These are phyloP conservation scores for Penicillium psychrofluorescens DNA, from an alignment of 495 filamentous ascomycete genomes.

Conservation along the genomic window DNA sequence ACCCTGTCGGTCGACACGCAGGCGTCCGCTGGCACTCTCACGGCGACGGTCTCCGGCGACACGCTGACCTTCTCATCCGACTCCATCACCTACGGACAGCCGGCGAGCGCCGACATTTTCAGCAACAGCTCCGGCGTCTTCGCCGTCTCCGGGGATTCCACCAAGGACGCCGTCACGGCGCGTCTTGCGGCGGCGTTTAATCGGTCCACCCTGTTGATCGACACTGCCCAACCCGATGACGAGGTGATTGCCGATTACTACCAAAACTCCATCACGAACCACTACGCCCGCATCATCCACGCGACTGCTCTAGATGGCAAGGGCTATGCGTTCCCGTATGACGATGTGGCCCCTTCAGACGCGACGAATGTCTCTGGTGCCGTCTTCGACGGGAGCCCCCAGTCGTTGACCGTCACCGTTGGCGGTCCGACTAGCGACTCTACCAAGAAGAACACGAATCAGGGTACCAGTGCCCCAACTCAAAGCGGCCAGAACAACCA, in stretches of 20 bases:
- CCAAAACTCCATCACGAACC: conserved; percentile 52
- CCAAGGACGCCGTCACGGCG: conserved; percentile 50
- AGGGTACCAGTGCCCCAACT: neutral
- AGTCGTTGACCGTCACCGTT: conserved; percentile 52
- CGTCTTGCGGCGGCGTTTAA: conserved; percentile 64
- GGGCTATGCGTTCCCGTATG: conserved; percentile 75
- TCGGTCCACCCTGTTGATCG: conserved; percentile 51
- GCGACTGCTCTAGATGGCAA: conserved; percentile 49
- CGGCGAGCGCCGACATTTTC: conserved; percentile 59
- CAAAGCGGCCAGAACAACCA: neutral
- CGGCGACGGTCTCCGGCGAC: conserved; percentile 42
- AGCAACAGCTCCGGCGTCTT: conserved; percentile 67
- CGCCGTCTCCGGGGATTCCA: conserved; percentile 37
- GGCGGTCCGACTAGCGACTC: conserved; percentile 39
- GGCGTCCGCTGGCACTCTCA: conserved; percentile 40
- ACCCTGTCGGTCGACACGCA: conserved; percentile 60
- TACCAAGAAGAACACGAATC: neutral
- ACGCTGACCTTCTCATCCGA: conserved; percentile 41
- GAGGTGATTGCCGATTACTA: conserved; percentile 46
- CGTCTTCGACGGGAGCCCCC: conserved; percentile 50
- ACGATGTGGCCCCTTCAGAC: conserved; percentile 58
- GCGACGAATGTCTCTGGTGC: conserved; percentile 56
- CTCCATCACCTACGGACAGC: conserved; percentile 46
- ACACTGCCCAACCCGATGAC: conserved; percentile 43
- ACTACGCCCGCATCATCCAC: conserved; percentile 65